Conservation (phyloP, 352 stramenopile genomes). For the Globisporangium cederbergense region DNA sequence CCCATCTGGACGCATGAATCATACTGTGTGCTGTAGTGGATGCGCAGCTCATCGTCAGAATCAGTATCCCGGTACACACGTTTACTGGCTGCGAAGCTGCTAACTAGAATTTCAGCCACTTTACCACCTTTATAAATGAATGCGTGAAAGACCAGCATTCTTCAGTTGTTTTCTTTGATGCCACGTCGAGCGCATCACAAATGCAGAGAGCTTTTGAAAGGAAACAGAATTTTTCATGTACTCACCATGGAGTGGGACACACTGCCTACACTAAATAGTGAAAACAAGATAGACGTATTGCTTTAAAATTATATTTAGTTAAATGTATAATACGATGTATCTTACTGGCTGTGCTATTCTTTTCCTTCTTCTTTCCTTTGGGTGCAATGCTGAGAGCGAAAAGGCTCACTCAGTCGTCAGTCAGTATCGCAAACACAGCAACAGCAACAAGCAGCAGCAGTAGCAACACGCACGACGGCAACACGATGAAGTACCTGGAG, state of each 20-base stretch:
- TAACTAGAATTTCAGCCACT: no score
- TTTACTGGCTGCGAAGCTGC: no score
- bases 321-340: neutral
- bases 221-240: neutral
- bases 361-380: constrained; percentile 5
- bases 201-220: neutral
- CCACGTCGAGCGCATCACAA: constrained; percentile 7
- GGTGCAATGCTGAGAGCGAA: neutral
- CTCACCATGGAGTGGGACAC: neutral
- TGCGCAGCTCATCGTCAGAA: no score
- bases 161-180: neutral
- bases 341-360: neutral
- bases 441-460: constrained; percentile 3
- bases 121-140: no score
- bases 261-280: no score
- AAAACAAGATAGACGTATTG: neutral
- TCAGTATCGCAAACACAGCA: constrained; percentile 3
- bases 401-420: neutral
- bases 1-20: no score
- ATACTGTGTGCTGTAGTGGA: no score
- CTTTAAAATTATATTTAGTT: neutral
- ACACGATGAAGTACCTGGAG: constrained; percentile 91
- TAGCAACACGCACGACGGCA: neutral
- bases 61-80: no score
- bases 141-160: no score